Evolutionary conservation across 2,329 filamentous ascomycete species (phyloP), one percentile per base, ranked within the genome.

Genomic region (Hortaea sp.): DNA sequence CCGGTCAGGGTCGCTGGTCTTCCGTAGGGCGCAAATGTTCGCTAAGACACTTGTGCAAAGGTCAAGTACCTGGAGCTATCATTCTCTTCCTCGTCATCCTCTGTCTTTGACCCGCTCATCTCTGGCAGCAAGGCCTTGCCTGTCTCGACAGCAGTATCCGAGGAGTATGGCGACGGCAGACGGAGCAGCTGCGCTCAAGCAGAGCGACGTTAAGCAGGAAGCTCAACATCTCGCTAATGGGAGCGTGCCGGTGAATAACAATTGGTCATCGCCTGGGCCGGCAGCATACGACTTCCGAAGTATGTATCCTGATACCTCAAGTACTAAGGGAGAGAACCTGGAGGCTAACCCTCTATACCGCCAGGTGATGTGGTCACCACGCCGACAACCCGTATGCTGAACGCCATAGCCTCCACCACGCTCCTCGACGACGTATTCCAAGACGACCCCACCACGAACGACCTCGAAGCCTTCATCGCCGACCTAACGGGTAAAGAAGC

Each of bases 391-490:
- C 78, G 82, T 4, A 95, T 95, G 89, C 79, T 95, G 34, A 71
- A 77, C 39, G 86, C 89, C 11, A 84, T 95, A 53, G 73, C 79
- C 55, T 73, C 79, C 43, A 84, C 82, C 52, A 83, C 84, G 0
- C 77, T 95, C 30, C 72, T 84, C 12, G 89, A 95, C 65, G 89
- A 95, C 64, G 87, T 94, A 55, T 86, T 84, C 63, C 70, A 74
- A 52, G 88, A 94, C 66, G 88, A 95, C 58, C 72, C 78, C 1
- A 88, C 84, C 0, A 95, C 90, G 1, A 80, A 76, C 43, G 74
- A 77, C 27, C 78, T 97, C 37, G 85, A 95, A 64, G 68, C 74
- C 40, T 82, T 85, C 63, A 75, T 94, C 39, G 86, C 88, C 12
- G 62, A 75, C 30, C 74, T 94, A 3, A 78, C 86, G 1, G 79